These are phyloP conservation scores for Fulvia fulva DNA, from an alignment of 2,329 filamentous ascomycete species.

Conservation along the genomic window DNA sequence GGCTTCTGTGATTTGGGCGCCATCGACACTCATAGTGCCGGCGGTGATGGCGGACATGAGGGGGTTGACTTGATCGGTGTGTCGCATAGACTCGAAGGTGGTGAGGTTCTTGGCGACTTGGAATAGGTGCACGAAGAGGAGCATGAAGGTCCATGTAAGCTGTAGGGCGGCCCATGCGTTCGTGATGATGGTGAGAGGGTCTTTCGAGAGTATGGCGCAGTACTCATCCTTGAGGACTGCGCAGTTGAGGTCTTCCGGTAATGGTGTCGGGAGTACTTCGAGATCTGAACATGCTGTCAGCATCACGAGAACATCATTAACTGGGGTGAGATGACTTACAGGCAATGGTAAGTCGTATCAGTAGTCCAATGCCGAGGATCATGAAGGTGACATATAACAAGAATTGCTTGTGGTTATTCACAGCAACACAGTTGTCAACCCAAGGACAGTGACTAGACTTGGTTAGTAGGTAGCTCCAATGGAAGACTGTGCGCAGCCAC, in stretches of 20 bases:
- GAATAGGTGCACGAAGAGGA: slow-evolving; percentile 86
- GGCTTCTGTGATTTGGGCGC: slow-evolving; percentile 64
- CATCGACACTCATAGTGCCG: slow-evolving; percentile 60
- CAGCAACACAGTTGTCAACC: slow-evolving; percentile 93
- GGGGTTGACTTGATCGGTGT: slow-evolving; percentile 54
- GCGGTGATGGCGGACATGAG: slow-evolving; percentile 74
- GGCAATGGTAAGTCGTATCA: slow-evolving; percentile 67
- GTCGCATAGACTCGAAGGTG: slow-evolving; percentile 94
- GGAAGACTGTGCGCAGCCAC: slow-evolving; percentile 34
- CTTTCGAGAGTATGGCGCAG: slow-evolving; percentile 73
- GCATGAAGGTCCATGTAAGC: slow-evolving; percentile 94
- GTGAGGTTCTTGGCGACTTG: slow-evolving; percentile 91
- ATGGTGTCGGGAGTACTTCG: slow-evolving; percentile 46
- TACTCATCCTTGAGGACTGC: slow-evolving; percentile 69
- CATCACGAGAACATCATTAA: not conserved
- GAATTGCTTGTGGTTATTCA: slow-evolving; percentile 96
- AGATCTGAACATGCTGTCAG: slow-evolving; percentile 22
- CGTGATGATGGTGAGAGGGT: slow-evolving; percentile 78
- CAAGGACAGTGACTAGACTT: slow-evolving; percentile 80
- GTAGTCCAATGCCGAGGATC: slow-evolving; percentile 67
- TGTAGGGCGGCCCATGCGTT: slow-evolving; percentile 78
- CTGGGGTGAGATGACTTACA: slow-evolving; percentile 50
- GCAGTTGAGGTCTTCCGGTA: slow-evolving; percentile 51
- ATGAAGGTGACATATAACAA: slow-evolving; percentile 81
- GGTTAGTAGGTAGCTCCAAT: not conserved